These are phyloP conservation scores for Emmonsia crescens DNA, from an alignment of 2,329 filamentous ascomycete species.

Conservation along the genomic window DNA sequence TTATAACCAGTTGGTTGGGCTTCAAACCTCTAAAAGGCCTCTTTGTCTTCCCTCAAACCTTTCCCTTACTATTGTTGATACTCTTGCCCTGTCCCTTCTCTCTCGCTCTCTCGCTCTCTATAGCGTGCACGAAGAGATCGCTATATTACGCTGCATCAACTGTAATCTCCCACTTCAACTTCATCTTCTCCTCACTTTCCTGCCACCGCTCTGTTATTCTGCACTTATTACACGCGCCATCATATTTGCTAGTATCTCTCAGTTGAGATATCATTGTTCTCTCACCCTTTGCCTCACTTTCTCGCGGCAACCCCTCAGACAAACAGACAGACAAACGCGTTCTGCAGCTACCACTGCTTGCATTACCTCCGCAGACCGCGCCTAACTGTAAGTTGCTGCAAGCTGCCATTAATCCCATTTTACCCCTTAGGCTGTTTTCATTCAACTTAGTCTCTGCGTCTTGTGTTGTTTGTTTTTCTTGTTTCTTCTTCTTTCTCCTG, in stretches of 20 bases:
- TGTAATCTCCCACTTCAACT: background rate
- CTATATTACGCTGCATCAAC: background rate
- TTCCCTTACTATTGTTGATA: background rate
- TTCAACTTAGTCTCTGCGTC: background rate
- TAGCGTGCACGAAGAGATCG: background rate
- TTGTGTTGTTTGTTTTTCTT: background rate
- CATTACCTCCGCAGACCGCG: background rate
- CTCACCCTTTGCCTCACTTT: background rate
- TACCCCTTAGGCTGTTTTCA: background rate
- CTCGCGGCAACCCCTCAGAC: background rate
- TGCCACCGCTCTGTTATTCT: constrained; percentile 1
- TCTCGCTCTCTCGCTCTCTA: background rate
- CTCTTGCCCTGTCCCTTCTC: background rate
- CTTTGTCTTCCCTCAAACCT: background rate
- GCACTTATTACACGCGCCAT: background rate
- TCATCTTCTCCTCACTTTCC: background rate
- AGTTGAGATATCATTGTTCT: background rate
- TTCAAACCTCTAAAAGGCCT: background rate
- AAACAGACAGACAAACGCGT: background rate
- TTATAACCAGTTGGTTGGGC: background rate
- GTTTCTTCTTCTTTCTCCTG: background rate
- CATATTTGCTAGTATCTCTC: background rate
- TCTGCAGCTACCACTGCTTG: background rate
- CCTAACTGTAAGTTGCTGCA: background rate
- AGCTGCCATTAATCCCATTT: background rate